Percentiles rank a stretch among this genome's conserved stretches.
Conservation (phyloP, 108 stramenopile genomes). For the Cyclostephanos invisitatus region DNA sequence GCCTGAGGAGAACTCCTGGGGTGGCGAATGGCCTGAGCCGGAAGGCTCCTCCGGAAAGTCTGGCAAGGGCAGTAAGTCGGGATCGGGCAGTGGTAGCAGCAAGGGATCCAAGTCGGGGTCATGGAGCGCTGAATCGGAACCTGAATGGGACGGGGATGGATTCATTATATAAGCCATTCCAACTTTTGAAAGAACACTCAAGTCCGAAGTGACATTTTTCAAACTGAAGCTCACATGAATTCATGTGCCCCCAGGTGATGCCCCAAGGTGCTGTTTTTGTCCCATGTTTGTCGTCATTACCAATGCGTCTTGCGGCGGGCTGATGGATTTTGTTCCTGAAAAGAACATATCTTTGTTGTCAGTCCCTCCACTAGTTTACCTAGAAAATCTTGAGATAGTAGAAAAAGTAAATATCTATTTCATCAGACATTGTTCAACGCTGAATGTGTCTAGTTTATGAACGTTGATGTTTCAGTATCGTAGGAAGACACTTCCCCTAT, state of each 20-base stretch:
- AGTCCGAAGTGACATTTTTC: not conserved
- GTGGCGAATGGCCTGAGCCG: not conserved
- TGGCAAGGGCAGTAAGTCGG: not conserved
- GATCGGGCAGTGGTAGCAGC: too few relatives aligned
- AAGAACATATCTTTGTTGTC: constrained; percentile 1
- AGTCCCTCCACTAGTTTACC: not conserved
- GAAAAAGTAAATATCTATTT: too few relatives aligned
- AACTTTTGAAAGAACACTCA: not conserved
- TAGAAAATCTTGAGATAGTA: too few relatives aligned
- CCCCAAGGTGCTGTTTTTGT: not conserved
- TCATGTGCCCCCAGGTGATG: not conserved
- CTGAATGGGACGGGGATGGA: not conserved
- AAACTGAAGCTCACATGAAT: not conserved
- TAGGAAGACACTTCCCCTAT: too few relatives aligned
- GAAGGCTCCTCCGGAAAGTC: not conserved
- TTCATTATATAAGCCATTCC: not conserved
- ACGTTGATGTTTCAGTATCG: too few relatives aligned
- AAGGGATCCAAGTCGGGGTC: too few relatives aligned
- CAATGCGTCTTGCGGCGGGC: not conserved
- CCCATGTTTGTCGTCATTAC: not conserved
- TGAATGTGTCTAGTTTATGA: too few relatives aligned
- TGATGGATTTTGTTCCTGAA: constrained; percentile 4
- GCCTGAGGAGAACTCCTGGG: too few relatives aligned
- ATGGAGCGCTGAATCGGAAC: too few relatives aligned
- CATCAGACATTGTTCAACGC: too few relatives aligned